Percentiles rank a stretch among this genome's conserved stretches.
These are phyloP conservation scores for Pythium diclinum DNA, from an alignment of 352 stramenopile genomes.

Conservation along the genomic window DNA sequence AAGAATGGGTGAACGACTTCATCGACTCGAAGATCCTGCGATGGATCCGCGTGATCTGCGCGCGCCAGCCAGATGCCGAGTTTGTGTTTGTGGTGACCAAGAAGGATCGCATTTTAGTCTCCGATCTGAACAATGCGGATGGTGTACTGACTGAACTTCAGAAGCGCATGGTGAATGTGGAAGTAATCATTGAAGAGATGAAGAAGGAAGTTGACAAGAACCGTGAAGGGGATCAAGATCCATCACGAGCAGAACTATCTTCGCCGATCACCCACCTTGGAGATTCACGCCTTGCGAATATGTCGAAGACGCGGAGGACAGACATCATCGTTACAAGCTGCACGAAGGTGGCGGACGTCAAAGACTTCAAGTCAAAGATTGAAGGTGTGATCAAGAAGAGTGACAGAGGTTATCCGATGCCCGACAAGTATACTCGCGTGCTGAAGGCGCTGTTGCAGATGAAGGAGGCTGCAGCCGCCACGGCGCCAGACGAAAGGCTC, in stretches of 20 bases:
- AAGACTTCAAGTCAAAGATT: not conserved
- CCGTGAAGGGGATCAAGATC: too few species aligned
- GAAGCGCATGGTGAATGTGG: not conserved
- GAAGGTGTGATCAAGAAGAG: not conserved
- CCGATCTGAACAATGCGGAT: too few species aligned
- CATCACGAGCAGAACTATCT: too few species aligned
- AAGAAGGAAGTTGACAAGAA: not conserved
- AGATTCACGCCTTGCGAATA: not conserved
- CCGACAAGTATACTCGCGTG: not conserved
- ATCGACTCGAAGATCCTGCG: not conserved
- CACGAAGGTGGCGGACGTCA: not conserved
- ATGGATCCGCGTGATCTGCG: conserved; percentile 1
- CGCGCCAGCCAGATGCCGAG: conserved; percentile 5
- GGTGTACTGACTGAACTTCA: too few species aligned
- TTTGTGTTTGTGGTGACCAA: conserved; percentile 6
- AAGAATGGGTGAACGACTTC: not conserved
- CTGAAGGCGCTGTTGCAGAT: not conserved
- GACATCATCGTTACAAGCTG: not conserved
- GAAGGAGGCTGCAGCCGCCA: not conserved
- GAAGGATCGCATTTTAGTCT: too few species aligned
- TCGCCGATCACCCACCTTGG: not conserved
- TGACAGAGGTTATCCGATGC: not conserved
- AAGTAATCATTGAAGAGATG: not conserved
- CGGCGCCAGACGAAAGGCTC: too few species aligned
- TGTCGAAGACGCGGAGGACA: not conserved